A percentile compares a stretch with the other conserved stretches of the same genome.
phyloP scores from a whole-genome alignment of 108 stramenopile genomes.

The Skeletonema grethae region DNA sequence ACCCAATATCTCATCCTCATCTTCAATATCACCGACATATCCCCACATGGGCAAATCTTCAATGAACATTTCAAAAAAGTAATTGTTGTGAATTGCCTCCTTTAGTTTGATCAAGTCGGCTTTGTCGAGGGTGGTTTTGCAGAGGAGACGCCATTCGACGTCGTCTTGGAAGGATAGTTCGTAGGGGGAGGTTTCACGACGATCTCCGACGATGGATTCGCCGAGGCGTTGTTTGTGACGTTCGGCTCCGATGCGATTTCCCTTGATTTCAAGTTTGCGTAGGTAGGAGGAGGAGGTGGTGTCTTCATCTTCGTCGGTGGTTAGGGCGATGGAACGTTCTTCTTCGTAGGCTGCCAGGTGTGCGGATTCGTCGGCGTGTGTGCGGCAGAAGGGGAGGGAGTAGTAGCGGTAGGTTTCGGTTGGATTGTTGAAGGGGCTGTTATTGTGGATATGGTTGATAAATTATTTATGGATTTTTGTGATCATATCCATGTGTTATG shows the following conservation, averaged over 20 bases:
- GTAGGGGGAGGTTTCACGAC: slow-evolving; percentile 90
- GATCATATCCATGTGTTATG: not conserved
- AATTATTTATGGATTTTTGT: not conserved
- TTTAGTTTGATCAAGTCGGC: slow-evolving; percentile 74
- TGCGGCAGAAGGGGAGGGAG: slow-evolving; percentile 93
- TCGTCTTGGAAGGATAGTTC: slow-evolving; percentile 85
- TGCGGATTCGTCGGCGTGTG: slow-evolving; percentile 71
- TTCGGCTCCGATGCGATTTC: slow-evolving; percentile 60
- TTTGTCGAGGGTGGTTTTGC: slow-evolving; percentile 63
- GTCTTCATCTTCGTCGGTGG: not conserved
- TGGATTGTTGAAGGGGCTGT: slow-evolving; percentile 98
- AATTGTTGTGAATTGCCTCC: slow-evolving; percentile 91
- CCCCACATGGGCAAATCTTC: slow-evolving; percentile 99
- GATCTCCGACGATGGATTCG: slow-evolving; percentile 93
- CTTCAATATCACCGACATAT: slow-evolving; percentile 85
- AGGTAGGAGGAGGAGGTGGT: slow-evolving; percentile 4
- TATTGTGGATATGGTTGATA: too few species aligned
- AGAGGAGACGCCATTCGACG: slow-evolving; percentile 91
- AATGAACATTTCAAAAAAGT: slow-evolving; percentile 98
- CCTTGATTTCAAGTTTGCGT: slow-evolving; percentile 27
- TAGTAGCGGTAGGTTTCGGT: slow-evolving; percentile 99
- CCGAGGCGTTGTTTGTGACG: slow-evolving; percentile 85
- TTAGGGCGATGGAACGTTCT: slow-evolving; percentile 33
- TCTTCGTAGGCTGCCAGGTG: slow-evolving; percentile 61
- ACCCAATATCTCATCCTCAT: slow-evolving; percentile 82